phyloP scores from a whole-genome alignment of 495 filamentous ascomycete species.

The Evansstolkia leycettana region DNA sequence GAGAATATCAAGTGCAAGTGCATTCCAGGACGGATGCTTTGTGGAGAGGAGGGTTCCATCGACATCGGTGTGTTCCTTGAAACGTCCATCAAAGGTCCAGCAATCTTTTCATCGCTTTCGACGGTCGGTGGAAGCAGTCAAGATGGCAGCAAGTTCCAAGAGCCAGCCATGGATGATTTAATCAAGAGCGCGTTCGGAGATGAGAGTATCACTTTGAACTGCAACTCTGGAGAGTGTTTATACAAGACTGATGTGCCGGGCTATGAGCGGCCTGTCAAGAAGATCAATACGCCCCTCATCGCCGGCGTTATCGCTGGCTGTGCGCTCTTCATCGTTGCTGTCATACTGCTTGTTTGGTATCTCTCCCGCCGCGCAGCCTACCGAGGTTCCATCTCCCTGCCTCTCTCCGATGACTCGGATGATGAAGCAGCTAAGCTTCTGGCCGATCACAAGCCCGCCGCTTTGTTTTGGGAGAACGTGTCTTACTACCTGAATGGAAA shows the following conservation, averaged over 20 bases:
- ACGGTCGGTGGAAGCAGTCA: slow-evolving; percentile 42
- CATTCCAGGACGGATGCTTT: slow-evolving; percentile 83
- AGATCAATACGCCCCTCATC: slow-evolving; percentile 95
- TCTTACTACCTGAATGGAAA: slow-evolving; percentile 79
- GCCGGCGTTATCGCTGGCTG: slow-evolving; percentile 85
- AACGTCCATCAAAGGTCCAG: slow-evolving; percentile 71
- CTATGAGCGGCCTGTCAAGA: slow-evolving; percentile 76
- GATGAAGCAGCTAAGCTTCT: slow-evolving; percentile 79
- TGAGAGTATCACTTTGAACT: slow-evolving; percentile 70
- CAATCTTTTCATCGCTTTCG: slow-evolving; percentile 62
- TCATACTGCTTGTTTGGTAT: slow-evolving; percentile 79
- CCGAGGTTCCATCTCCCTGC: slow-evolving; percentile 59
- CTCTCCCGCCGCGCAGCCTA: slow-evolving; percentile 56
- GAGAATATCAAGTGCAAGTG: slow-evolving; percentile 76
- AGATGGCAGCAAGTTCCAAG: slow-evolving; percentile 69
- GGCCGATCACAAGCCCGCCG: slow-evolving; percentile 80
- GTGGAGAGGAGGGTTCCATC: slow-evolving; percentile 79
- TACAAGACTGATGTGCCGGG: slow-evolving; percentile 87
- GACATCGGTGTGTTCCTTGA: slow-evolving; percentile 83
- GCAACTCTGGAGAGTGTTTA: slow-evolving; percentile 81
- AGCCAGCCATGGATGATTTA: slow-evolving; percentile 80
- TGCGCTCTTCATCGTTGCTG: slow-evolving; percentile 74
- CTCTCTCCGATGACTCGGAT: slow-evolving; percentile 75
- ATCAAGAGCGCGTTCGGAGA: slow-evolving; percentile 87
- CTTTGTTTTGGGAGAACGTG: slow-evolving; percentile 80